A percentile compares a stretch with the other conserved stretches of the same genome.
phyloP scores from a whole-genome alignment of 73 alveolate genomes.

The Symbiodinium natans region DNA sequence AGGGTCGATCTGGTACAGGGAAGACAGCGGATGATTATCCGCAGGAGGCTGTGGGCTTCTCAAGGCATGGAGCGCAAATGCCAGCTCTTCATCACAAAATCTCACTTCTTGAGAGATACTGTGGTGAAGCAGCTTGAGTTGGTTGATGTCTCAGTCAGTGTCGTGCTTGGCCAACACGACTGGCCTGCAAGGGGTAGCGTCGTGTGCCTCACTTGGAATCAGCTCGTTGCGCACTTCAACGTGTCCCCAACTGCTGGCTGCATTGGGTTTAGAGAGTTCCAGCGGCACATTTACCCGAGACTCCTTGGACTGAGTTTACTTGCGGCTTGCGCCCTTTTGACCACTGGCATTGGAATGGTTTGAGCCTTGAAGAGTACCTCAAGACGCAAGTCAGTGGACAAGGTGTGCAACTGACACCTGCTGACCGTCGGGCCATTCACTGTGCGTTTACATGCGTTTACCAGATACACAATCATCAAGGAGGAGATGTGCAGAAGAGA shows the following conservation, averaged over 20 bases:
- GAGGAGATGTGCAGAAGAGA: not conserved
- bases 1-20: conserved; percentile 24
- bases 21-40: not conserved
- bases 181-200: not conserved
- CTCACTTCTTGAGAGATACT: not conserved
- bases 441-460: not conserved
- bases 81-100: conserved; percentile 15
- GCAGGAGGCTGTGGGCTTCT: not conserved
- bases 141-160: not conserved
- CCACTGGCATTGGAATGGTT: conserved; percentile 18
- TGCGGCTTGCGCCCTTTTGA: conserved; percentile 9
- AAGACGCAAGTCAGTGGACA: conserved; percentile 5
- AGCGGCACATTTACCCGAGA: not conserved
- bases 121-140: not conserved
- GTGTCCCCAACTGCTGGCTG: not conserved
- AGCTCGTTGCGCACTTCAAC: not conserved
- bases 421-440: conserved; percentile 12
- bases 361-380: not conserved
- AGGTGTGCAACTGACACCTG: not conserved
- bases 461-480: not conserved
- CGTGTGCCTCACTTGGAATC: conserved; percentile 13
- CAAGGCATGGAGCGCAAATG: not conserved
- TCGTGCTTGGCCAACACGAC: not conserved
- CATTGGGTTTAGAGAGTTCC: not conserved
- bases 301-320: conserved; percentile 29